phyloP scores from a whole-genome alignment of 140 eudicot genomes.

The Erigeron philadelphicus region DNA sequence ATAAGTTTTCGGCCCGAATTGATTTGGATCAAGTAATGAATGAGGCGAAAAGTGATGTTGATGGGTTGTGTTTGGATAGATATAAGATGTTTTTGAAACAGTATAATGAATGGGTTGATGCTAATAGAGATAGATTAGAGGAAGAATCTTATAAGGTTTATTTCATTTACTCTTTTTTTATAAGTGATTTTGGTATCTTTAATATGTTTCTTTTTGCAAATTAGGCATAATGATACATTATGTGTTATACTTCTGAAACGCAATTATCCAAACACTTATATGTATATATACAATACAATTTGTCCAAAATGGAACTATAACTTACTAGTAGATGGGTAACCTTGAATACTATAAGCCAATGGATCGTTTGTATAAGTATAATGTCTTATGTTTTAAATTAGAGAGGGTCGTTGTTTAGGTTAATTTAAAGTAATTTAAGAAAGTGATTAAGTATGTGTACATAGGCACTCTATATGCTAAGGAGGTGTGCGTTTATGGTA shows the following conservation, averaged over 20 bases:
- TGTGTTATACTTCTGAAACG: neutral
- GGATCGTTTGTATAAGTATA: too few species aligned
- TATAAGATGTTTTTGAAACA: slow-evolving; percentile 88
- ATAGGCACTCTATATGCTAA: too few species aligned
- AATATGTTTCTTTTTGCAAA: neutral
- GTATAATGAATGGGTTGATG: slow-evolving; percentile 82
- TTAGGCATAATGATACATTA: neutral
- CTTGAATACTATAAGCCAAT: too few species aligned
- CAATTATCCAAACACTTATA: too few species aligned
- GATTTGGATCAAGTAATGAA: slow-evolving; percentile 48
- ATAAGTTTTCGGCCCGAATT: slow-evolving; percentile 50
- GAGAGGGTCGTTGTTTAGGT: too few species aligned
- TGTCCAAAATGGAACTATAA: too few species aligned
- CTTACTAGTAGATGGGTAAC: too few species aligned
- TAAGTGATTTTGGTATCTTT: neutral
- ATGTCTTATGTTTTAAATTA: too few species aligned
- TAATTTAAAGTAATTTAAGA: too few species aligned
- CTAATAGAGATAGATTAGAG: slow-evolving; percentile 78
- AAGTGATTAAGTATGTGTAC: too few species aligned
- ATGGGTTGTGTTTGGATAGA: slow-evolving; percentile 75
- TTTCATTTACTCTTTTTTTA: neutral
- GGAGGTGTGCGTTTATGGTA: too few species aligned
- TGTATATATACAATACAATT: too few species aligned
- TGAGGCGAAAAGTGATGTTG: slow-evolving; percentile 36
- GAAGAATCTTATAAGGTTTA: slow-evolving; percentile 78